Conservation (phyloP, 176 grass and related monocot genomes). For the Triticum timopheevii region DNA sequence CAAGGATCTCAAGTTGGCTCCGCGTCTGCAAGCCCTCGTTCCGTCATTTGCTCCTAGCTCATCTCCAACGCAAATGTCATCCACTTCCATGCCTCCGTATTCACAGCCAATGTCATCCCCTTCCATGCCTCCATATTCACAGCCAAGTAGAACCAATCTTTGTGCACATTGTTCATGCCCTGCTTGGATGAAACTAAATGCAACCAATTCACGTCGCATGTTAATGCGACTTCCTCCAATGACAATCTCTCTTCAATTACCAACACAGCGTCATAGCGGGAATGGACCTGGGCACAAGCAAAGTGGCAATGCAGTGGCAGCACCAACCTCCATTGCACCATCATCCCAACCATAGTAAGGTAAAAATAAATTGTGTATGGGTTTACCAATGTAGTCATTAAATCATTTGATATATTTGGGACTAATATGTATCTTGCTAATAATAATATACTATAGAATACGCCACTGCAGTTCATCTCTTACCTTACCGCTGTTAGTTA, state of each 20-base stretch:
- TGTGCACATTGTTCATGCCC: constrained; percentile 22
- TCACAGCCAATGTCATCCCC: neutral
- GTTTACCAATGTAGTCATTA: neutral
- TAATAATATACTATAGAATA: neutral
- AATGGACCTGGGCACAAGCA: neutral
- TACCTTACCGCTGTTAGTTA: neutral
- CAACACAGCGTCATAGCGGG: neutral
- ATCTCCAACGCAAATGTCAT: neutral
- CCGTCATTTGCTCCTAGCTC: constrained; percentile 24
- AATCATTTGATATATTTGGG: neutral
- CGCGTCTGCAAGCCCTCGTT: neutral
- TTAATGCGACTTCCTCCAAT: neutral
- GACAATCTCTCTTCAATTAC: neutral
- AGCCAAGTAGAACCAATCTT: neutral
- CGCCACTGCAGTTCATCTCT: neutral
- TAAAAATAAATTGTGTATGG: constrained; percentile 36
- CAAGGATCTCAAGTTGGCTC: constrained; percentile 30
- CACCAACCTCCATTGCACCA: neutral
- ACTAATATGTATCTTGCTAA: neutral
- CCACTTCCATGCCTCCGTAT: constrained; percentile 6
- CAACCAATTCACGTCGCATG: constrained; percentile 23
- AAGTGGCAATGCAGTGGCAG: constrained; percentile 4
- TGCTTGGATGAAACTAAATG: constrained; percentile 2
- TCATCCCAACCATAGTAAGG: constrained; percentile 1
- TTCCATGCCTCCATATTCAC: constrained; percentile 11